Base-by-base conservation (phyloP, 108 stramenopile genomes). In the Aurantiochytrium sp. region DNA sequence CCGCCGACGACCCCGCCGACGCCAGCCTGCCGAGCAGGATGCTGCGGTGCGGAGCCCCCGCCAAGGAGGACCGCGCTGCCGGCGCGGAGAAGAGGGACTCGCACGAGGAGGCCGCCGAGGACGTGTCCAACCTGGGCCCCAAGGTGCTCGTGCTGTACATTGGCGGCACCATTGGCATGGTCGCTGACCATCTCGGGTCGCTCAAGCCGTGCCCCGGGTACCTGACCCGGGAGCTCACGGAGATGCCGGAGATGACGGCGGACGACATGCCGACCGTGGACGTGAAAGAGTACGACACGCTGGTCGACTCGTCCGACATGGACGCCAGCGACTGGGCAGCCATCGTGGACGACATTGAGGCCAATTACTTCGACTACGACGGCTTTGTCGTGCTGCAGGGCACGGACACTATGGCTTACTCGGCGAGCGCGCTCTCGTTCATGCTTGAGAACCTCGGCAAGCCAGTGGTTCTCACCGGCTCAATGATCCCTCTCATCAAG, bases 391-490 rank as follows among this genome's bases (percentile, higher is more conserved):
- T 99, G 10, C 85, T 98, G 42, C 95, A 91, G 90, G 98, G 98
- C 36, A 99, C 98, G 0, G 99, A 99, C 92, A 99, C 99, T 0
- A 97, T 99, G 97, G 96, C 97, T 30, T 99, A 98, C 91, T 87
- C 94, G 21, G 95, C 97, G 0, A 93, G 95, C 22, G 98, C 98
- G 4, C 90, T 98, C 37, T 92, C 93, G 45, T 99, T 98, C 93
- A 97, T 99, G 97, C 90, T 99, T 37, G 96, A 99, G 89, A 97
- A 98, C 93, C 92, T 99, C 41, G 94, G 95, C 21, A 99, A 99
- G 89, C 95, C 99, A 5, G 97, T 99, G 15, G 90, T 97, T 1
- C 96, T 97, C 85, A 98, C 98, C 0, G 98, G 98, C 4, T 87
- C 86, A 32, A 97, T 96, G 91, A 95, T 99, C 41, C 98, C 97